Percentiles rank a stretch among this genome's conserved stretches.
phyloP scores from a whole-genome alignment of 2,329 filamentous ascomycete genomes.

The Xylariales sp. region DNA sequence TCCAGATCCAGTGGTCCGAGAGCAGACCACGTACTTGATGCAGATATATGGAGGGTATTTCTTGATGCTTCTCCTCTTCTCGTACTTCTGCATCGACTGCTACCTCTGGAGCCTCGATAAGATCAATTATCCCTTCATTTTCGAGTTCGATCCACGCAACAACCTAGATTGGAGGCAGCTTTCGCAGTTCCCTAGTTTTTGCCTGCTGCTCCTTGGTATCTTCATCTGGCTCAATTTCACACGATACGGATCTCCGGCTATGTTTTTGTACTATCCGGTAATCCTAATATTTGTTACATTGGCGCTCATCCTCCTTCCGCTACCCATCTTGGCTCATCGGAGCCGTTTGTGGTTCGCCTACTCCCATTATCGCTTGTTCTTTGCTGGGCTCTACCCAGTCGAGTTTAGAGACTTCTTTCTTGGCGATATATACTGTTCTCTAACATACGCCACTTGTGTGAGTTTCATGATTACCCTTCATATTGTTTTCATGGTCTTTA shows the following conservation, averaged over 20 bases:
- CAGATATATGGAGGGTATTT: conserved; percentile 96
- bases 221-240: conserved; percentile 89
- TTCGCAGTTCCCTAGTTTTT: conserved; percentile 80
- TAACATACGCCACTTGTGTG: conserved; percentile 85
- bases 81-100: conserved; percentile 83
- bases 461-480: conserved; percentile 29
- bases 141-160: conserved; percentile 88
- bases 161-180: conserved; percentile 87
- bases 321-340: conserved; percentile 67
- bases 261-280: conserved; percentile 86
- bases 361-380: conserved; percentile 81
- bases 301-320: conserved; percentile 70
- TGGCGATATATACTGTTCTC: conserved; percentile 94
- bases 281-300: conserved; percentile 68
- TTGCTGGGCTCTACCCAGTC: conserved; percentile 85
- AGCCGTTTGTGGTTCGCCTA: conserved; percentile 84
- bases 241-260: conserved; percentile 54
- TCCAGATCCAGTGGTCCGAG: conserved; percentile 39
- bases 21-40: conserved; percentile 64
- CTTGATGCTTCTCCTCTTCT: conserved; percentile 72
- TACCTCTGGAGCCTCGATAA: conserved; percentile 77
- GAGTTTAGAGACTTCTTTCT: conserved; percentile 98
- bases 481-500: conserved; percentile 4
- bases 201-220: conserved; percentile 72
- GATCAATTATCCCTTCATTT: conserved; percentile 95